A percentile compares a stretch with the other conserved stretches of the same genome.
phyloP scores from a whole-genome alignment of 164 flowering plant species.

The Akebia trifoliata region DNA sequence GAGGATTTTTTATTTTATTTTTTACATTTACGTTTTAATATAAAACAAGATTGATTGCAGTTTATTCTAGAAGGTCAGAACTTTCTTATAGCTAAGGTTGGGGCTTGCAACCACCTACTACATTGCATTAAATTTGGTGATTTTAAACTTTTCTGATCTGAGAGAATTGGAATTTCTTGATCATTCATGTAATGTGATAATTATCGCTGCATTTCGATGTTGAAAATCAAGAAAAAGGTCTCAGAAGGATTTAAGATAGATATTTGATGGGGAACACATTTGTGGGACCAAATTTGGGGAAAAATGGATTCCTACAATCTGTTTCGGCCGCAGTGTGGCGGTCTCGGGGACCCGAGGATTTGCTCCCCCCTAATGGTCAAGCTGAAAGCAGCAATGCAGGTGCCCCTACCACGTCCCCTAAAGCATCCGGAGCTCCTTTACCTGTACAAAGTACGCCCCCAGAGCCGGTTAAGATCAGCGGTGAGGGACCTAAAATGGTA shows the following conservation, averaged over 20 bases:
- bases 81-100: not conserved
- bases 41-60: too few species aligned
- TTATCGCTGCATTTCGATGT: constrained; percentile 14
- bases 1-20: too few species aligned
- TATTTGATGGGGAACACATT: constrained; percentile 32
- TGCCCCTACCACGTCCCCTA: not conserved
- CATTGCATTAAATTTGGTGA: too few species aligned
- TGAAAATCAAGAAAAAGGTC: not conserved
- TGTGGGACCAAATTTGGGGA: constrained; percentile 23
- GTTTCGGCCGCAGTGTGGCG: constrained; percentile 31
- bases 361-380: not conserved
- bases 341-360: constrained; percentile 9
- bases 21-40: too few species aligned
- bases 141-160: too few species aligned
- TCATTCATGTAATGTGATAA: not conserved
- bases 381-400: not conserved
- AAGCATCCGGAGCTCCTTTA: constrained; percentile 2
- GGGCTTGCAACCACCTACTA: too few species aligned
- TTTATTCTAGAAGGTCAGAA: too few species aligned
- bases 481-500: not conserved
- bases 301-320: constrained; percentile 20
- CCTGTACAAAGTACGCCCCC: constrained; percentile 22
- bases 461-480: constrained; percentile 10
- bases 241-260: constrained; percentile 9
- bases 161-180: not conserved